phyloP scores from a whole-genome alignment of 805 yeast genomes.

The Kluyveromyces starmeri region DNA sequence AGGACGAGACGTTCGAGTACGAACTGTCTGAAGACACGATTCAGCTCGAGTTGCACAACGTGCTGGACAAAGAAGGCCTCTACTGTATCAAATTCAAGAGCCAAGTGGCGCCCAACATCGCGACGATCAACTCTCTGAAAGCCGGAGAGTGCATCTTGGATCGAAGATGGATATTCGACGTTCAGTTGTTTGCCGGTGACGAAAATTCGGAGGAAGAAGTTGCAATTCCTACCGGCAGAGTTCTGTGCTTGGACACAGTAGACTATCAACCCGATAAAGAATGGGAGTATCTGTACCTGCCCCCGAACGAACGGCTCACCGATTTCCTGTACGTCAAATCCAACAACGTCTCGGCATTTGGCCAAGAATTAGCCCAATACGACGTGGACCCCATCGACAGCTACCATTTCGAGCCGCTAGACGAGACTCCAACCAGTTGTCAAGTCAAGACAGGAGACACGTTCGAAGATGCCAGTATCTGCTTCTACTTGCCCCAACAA shows the following conservation, averaged over 20 bases:
- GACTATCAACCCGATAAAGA: background rate
- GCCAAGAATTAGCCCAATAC: background rate
- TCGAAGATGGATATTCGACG: background rate
- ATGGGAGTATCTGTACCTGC: background rate
- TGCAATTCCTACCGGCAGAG: background rate
- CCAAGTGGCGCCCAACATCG: background rate
- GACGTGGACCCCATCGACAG: too few species aligned
- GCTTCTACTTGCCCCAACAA: too few species aligned
- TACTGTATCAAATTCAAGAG: slow-evolving; percentile 1
- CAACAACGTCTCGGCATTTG: background rate
- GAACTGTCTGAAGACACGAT: background rate
- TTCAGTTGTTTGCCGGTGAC: background rate
- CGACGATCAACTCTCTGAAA: background rate
- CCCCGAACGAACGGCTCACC: background rate
- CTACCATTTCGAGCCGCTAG: too few species aligned
- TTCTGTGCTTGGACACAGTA: background rate
- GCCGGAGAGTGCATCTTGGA: background rate
- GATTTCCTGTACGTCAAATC: background rate
- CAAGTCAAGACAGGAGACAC: too few species aligned
- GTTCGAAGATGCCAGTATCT: too few species aligned
- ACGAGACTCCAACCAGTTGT: too few species aligned
- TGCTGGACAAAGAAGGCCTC: background rate
- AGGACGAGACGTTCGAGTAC: background rate
- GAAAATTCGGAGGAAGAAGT: background rate
- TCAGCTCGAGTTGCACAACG: background rate